Base-by-base conservation (phyloP, 73 alveolate species). In the Halteria grandinella region DNA sequence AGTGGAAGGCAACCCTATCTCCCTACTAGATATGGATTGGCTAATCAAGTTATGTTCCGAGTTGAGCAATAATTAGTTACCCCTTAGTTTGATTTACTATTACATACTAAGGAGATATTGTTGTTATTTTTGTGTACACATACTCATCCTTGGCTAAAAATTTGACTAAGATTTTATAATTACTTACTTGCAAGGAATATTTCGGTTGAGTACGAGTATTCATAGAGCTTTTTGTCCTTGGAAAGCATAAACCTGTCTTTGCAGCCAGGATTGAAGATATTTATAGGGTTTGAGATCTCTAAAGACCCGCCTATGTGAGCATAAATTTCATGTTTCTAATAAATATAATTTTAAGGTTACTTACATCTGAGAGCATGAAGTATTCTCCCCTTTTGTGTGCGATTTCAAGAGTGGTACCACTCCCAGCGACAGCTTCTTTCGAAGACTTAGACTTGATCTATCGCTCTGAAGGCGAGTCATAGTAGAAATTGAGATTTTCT, bases 121-220 rank as follows among this genome's bases (percentile, higher is more conserved):
- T 52, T 11, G 78, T 45, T 10, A 79, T 51, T 76, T 79, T 79
- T 12, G 78, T 64, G 53, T 79, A 79, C 12, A 63, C 32, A 24
- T 55, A 48, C 27, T 79, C 82, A 79, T 44, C 76, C 62, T 62
- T 39, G 17, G 78, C 88, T 77, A 44, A 10, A 40, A 21, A n/a
- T 18, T 36, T 24, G 2, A 34, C 37, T 18, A 24, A 28, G 24
- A 32, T 11, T 45, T 44, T 25, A 6, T 45, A 39, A 40, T n/a
- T n/a, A 47, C 44, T 31, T 62, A 48, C 81, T 33, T 12, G 81
- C 81, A 27, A 59, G 49, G 27, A 39, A 77, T 5, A 79, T 55
- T 17, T 75, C 45, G 18, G 87, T 52, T 0, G 58, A 33, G 63
- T 75, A 75, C 40, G 58, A 74, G 21, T 21, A 54, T 33, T 73